Conservation (phyloP, 2,329 filamentous ascomycete species). For the Metarhizium brunneum region DNA sequence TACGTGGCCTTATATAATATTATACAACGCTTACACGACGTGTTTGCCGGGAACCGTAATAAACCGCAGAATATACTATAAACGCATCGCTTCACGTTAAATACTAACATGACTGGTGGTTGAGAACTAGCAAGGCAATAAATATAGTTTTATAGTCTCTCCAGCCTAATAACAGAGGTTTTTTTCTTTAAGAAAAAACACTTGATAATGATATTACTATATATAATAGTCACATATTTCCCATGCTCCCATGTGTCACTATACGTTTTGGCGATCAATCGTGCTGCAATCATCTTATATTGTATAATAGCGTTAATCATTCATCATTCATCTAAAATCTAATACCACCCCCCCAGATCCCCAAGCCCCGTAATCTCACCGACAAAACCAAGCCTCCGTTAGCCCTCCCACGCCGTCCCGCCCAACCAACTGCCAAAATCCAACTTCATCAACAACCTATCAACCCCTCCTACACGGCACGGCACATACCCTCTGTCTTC, state of each 20-base stretch:
- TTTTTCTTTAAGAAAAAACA: no score
- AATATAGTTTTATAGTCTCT: no score
- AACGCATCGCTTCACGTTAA: no score
- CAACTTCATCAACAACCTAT: conserved; percentile 83
- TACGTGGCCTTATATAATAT: no score
- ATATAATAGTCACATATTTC: not conserved
- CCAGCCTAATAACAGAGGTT: no score
- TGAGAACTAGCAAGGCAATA: no score
- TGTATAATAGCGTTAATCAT: not conserved
- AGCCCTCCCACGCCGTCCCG: conserved; percentile 16
- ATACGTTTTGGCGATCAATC: not conserved
- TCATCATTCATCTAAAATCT: not conserved
- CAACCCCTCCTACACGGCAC: conserved; percentile 67
- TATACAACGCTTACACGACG: no score
- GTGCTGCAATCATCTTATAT: not conserved
- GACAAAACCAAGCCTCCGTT: not conserved
- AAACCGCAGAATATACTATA: no score
- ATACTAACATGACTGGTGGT: no score
- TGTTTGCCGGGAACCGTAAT: no score
- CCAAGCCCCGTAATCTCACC: not conserved
- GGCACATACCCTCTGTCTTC: conserved; percentile 49
- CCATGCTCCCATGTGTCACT: not conserved
- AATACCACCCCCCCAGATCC: not conserved
- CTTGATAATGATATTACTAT: not conserved
- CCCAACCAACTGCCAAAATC: conserved; percentile 58